phyloP scores from a whole-genome alignment of 495 filamentous ascomycete species.

The Cercophora scortea region DNA sequence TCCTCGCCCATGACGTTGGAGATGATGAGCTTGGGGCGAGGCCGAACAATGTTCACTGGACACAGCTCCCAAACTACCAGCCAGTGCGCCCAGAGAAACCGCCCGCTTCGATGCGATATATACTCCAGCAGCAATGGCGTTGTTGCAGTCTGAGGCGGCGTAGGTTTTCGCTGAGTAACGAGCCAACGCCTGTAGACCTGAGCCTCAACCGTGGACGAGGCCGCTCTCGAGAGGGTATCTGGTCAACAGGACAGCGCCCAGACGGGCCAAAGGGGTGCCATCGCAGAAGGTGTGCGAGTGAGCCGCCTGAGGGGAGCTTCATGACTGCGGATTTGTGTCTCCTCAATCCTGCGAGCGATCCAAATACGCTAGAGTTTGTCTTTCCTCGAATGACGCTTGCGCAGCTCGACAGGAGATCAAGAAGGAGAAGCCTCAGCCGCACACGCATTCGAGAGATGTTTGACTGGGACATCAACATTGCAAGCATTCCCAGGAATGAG shows the following conservation, averaged over 20 bases:
- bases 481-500: too few relatives aligned
- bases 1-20: too few relatives aligned
- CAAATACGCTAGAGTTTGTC: background rate
- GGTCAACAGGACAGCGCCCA: conserved; percentile 3
- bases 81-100: too few relatives aligned
- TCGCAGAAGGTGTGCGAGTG: conserved; percentile 13
- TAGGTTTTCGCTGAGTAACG: too few relatives aligned
- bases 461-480: conserved; percentile 2
- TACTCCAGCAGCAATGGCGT: too few relatives aligned
- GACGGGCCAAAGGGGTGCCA: conserved; percentile 1
- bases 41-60: too few relatives aligned
- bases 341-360: background rate
- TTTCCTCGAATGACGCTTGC: conserved; percentile 20
- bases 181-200: background rate
- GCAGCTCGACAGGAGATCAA: conserved; percentile 23
- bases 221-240: conserved; percentile 1
- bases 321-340: background rate
- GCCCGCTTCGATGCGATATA: too few relatives aligned
- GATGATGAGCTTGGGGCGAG: too few relatives aligned
- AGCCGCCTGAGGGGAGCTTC: conserved; percentile 17
- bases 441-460: conserved; percentile 30
- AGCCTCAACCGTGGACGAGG: conserved; percentile 2
- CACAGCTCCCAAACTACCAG: too few relatives aligned
- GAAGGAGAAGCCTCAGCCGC: conserved; percentile 32
- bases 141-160: too few relatives aligned